Percentiles rank a stretch among this genome's conserved stretches.
Evolutionary conservation across 129 eudicot species (phyloP).

Genomic region (Tagetes erecta): DNA sequence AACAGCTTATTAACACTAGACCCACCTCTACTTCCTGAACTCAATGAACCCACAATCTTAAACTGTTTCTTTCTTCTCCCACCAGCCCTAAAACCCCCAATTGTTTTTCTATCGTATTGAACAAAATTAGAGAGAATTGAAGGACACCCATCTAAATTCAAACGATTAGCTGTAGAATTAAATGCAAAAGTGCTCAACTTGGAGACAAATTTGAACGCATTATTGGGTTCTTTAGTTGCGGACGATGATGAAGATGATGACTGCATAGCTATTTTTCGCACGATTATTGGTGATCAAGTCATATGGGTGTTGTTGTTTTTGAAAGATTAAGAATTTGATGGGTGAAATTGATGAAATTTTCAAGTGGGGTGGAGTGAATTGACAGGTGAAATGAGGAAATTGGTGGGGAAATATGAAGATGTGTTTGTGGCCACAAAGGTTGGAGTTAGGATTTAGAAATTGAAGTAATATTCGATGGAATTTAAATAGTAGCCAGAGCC

Average conservation of each 20-base stretch:
- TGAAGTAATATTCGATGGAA: constrained; percentile 42
- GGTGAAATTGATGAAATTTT: neutral
- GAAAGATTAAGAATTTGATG: neutral
- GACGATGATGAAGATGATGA: constrained; percentile 39
- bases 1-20: constrained; percentile 41
- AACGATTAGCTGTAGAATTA: constrained; percentile 35
- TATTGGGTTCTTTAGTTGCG: constrained; percentile 53
- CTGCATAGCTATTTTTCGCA: constrained; percentile 45
- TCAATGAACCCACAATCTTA: constrained; percentile 53
- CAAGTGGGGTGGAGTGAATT: constrained; percentile 25
- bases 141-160: constrained; percentile 43
- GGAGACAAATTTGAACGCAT: constrained; percentile 38
- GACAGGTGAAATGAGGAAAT: constrained; percentile 11
- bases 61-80: constrained; percentile 36
- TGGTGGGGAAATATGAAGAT: constrained; percentile 34
- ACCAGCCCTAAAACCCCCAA: constrained; percentile 27
- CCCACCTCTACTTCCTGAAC: constrained; percentile 49
- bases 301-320: constrained; percentile 4
- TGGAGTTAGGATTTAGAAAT: constrained; percentile 44
- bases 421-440: constrained; percentile 62
- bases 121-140: constrained; percentile 37
- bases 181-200: constrained; percentile 48
- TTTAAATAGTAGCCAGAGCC: neutral
- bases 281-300: neutral
- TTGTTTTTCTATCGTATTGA: constrained; percentile 37